Evolutionary conservation across 805 yeast genomes (phyloP), one percentile per base, ranked within the genome.

Genomic region (Kazachstania taianensis): DNA sequence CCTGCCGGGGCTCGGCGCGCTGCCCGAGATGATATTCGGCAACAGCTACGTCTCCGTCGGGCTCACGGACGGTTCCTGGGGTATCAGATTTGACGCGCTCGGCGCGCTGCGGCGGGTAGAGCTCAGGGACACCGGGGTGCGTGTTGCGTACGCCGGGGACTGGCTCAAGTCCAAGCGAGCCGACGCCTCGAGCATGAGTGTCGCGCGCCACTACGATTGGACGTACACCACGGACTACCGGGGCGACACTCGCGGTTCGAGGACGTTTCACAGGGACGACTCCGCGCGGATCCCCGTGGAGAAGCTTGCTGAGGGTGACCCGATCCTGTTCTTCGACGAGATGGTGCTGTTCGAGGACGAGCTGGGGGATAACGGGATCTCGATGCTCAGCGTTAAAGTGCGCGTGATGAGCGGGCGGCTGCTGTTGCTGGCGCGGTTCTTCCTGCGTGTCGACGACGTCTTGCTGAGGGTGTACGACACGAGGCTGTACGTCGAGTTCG

Each of bases 1-100:
- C 29, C 53, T 76, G 35, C 68, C 80, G 36, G 76, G 76, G 12
- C 73, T 89, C 42, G 28, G 30, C 6, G 94, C 97, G 0, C 61
- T 89, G 29, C 99, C 99, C 1, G 99, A 92, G 56, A 92, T 92
- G 97, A 86, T 92, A 5, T 92, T 92, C 61, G 97, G 97, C 7
- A 75, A 82, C 46, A 87, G 82, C 52, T 59, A 61, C 38, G 75
- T 86, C 8, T 70, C 66, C 33, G 53, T 86, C 8, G 68, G 72
- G 41, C 43, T 46, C 3, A 37, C 43, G 8, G 48, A 63, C 32
- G 61, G 59, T 7, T 13, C 15, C 10, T 72, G 72, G 63, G 41
- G 55, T 25, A 66, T 89, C 10, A 67, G 65, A 29, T 86, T 87
- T 59, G 78, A 81, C 52, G 78, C 95, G 0, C 61, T 78, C 29